Conservation (phyloP, 148 eudicot species). For the Persicaria tinctoria region DNA sequence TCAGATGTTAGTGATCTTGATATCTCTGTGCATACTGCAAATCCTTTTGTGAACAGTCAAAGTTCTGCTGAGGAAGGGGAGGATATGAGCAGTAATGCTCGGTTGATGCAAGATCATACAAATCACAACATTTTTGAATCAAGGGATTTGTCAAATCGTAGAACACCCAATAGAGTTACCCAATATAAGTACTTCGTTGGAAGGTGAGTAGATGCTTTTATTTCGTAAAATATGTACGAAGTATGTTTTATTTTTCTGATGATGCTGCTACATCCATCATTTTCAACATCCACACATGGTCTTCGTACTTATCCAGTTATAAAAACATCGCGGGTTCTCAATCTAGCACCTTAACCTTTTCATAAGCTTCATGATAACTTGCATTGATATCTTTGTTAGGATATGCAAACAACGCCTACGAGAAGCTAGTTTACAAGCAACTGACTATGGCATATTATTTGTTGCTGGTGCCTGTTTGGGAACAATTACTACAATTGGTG, state of each 20-base stretch:
- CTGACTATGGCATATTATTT: conserved; percentile 30
- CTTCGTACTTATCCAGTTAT: not conserved
- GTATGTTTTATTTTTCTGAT: not conserved
- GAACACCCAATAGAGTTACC: conserved; percentile 5
- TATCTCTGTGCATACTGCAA: not conserved
- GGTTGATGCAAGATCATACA: not conserved
- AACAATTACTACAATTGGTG: conserved; percentile 24
- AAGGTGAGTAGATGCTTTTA: conserved; percentile 4
- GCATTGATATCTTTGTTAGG: conserved; percentile 15
- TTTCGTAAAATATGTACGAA: not conserved
- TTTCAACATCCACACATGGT: not conserved
- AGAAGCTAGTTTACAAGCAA: conserved; percentile 33
- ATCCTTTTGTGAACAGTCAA: not conserved
- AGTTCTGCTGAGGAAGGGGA: conserved; percentile 8
- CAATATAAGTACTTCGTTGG: conserved; percentile 15
- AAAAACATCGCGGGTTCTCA: not conserved
- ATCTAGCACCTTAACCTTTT: not conserved
- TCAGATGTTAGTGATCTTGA: not conserved
- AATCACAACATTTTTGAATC: not conserved
- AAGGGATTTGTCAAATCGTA: conserved; percentile 17
- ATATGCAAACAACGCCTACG: conserved; percentile 30
- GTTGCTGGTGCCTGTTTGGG: conserved; percentile 39
- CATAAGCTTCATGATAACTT: not conserved
- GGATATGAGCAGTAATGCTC: conserved; percentile 9
- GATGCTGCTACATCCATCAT: not conserved